Conservation (phyloP, 306 rosid species). For the Mimosa bimucronata region DNA sequence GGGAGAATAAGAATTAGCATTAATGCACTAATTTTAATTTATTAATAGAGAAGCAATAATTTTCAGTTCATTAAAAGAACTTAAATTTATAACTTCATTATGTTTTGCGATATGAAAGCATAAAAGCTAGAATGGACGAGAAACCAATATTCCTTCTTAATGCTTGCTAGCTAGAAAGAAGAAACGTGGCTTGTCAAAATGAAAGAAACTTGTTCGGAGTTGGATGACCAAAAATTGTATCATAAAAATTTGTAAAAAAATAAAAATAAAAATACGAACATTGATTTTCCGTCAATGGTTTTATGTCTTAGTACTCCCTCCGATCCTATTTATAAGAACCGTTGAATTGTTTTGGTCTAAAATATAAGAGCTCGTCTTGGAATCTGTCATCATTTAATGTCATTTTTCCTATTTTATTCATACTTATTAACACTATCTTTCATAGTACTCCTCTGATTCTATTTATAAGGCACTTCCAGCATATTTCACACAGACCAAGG, state of each 20-base stretch:
- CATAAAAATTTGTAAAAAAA: no score
- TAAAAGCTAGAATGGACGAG: neutral
- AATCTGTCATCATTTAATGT: no score
- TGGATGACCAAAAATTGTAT: neutral
- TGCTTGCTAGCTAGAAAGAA: slow-evolving; percentile 1
- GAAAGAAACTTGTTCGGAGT: neutral
- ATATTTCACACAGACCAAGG: no score
- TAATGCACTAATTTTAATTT: neutral
- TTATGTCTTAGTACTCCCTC: no score
- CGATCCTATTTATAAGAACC: no score
- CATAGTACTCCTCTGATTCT: no score
- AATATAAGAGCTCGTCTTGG: no score
- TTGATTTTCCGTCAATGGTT: neutral
- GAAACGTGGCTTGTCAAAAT: neutral
- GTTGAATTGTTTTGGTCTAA: no score
- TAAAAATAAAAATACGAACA: no score
- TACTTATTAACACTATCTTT: no score
- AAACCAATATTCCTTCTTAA: neutral
- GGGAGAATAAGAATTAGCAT: neutral
- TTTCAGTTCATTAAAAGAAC: neutral
- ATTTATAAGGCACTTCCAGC: no score
- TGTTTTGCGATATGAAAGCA: neutral
- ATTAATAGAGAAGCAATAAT: neutral
- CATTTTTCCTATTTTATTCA: no score
- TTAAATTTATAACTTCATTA: neutral